Conservation (phyloP, 1,284 basidiomycete species). For the Ganoderma lucidum region DNA sequence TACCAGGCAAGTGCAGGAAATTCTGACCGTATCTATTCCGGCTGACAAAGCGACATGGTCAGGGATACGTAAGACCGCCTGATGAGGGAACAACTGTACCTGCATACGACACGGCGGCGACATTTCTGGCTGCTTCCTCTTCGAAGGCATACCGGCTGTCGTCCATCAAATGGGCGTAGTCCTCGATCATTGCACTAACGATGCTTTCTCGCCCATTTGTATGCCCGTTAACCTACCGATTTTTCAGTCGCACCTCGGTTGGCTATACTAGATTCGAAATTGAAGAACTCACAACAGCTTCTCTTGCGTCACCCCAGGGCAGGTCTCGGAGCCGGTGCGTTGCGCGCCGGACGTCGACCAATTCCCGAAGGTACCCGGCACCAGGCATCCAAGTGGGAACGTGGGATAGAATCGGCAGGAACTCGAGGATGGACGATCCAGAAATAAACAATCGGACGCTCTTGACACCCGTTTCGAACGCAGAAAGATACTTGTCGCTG, state of each 20-base stretch:
- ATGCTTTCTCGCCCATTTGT: not conserved
- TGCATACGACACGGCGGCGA: not conserved
- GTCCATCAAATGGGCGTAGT: not conserved
- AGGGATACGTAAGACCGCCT: not conserved
- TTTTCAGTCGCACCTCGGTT: not conserved
- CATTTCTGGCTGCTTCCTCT: not conserved
- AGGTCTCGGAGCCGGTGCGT: constrained; percentile 9
- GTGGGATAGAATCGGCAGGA: constrained; percentile 29
- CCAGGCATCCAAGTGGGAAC: constrained; percentile 38
- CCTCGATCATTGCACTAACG: not conserved
- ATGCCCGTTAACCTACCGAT: not conserved
- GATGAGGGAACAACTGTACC: not conserved
- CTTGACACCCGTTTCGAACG: constrained; percentile 22
- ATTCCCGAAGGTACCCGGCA: constrained; percentile 23
- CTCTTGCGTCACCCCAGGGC: constrained; percentile 14
- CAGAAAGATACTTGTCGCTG: constrained; percentile 19
- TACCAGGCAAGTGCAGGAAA: not conserved
- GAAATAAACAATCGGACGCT: constrained; percentile 13
- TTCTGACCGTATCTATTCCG: constrained; percentile 1
- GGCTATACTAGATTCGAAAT: not conserved
- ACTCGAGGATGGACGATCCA: constrained; percentile 28
- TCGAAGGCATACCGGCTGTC: not conserved
- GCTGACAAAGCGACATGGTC: not conserved
- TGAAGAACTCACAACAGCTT: constrained; percentile 1
- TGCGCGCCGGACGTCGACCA: not conserved